phyloP scores from a whole-genome alignment of 805 yeast species.

The Cyberlindnera maritima region DNA sequence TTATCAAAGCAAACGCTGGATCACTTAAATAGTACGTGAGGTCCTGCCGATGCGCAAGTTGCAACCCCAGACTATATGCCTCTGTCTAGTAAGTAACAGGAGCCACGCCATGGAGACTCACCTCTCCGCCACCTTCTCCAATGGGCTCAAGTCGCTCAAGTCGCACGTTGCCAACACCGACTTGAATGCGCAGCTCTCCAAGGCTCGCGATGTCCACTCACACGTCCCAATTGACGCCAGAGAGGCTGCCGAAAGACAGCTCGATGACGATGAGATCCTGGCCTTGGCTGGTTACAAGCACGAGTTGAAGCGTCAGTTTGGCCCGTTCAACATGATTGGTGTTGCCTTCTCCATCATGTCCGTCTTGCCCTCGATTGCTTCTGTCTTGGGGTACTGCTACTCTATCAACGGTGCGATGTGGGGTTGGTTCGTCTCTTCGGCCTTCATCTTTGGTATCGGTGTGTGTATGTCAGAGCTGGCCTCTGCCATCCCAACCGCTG shows the following conservation, averaged over 20 bases:
- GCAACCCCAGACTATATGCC: too few species aligned
- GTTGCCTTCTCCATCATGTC: constrained; percentile 73
- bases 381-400: constrained; percentile 50
- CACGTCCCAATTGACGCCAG: constrained; percentile 24
- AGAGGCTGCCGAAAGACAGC: constrained; percentile 16
- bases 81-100: too few species aligned
- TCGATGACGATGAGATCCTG: constrained; percentile 27
- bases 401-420: constrained; percentile 47
- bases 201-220: constrained; percentile 31
- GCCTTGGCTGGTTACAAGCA: constrained; percentile 68
- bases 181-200: constrained; percentile 14
- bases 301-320: constrained; percentile 61
- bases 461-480: constrained; percentile 63
- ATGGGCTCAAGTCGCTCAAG: constrained; percentile 18
- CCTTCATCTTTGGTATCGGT: constrained; percentile 54
- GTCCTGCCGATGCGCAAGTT: too few species aligned
- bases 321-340: constrained; percentile 56
- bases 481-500: constrained; percentile 70
- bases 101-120: not conserved
- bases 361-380: constrained; percentile 53
- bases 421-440: constrained; percentile 67
- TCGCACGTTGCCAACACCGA: constrained; percentile 18
- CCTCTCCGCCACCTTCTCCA: constrained; percentile 9
- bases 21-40: too few species aligned
- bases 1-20: too few species aligned